phyloP scores from a whole-genome alignment of 2,329 filamentous ascomycete species.

The Fusarium ambrosium region DNA sequence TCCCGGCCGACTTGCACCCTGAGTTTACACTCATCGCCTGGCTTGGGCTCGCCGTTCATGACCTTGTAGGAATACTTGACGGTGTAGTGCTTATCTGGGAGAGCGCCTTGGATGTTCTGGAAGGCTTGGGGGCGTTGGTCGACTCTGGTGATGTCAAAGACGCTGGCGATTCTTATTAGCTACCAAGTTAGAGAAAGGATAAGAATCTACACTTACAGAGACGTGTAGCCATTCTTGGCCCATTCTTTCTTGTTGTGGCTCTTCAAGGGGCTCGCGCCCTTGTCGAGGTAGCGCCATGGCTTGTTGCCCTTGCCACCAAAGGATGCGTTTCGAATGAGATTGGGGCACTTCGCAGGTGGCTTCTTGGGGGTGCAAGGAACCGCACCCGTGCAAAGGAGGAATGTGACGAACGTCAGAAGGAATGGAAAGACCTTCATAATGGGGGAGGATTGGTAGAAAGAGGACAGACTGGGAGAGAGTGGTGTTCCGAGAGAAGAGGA shows the following conservation, averaged over 20 bases:
- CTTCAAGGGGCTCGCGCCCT: neutral
- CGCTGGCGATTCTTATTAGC: neutral
- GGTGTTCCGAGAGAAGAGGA: neutral
- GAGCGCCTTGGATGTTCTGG: neutral
- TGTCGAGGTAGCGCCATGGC: neutral
- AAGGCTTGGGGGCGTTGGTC: neutral
- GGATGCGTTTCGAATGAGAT: neutral
- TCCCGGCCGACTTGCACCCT: neutral
- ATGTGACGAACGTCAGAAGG: neutral
- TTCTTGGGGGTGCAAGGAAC: neutral
- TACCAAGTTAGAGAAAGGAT: neutral
- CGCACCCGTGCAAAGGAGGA: neutral
- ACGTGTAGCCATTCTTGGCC: neutral
- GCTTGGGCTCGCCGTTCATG: neutral
- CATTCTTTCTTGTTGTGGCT: neutral
- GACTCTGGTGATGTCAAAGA: neutral
- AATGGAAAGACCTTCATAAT: neutral
- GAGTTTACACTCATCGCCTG: neutral
- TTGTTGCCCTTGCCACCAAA: neutral
- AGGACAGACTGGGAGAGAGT: neutral
- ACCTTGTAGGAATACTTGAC: neutral
- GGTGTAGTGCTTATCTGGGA: neutral
- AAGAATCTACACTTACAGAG: neutral
- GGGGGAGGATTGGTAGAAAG: neutral
- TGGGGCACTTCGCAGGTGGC: neutral